Base-by-base conservation (phyloP, 164 flowering plant species). In the Tetracentron sinense region DNA sequence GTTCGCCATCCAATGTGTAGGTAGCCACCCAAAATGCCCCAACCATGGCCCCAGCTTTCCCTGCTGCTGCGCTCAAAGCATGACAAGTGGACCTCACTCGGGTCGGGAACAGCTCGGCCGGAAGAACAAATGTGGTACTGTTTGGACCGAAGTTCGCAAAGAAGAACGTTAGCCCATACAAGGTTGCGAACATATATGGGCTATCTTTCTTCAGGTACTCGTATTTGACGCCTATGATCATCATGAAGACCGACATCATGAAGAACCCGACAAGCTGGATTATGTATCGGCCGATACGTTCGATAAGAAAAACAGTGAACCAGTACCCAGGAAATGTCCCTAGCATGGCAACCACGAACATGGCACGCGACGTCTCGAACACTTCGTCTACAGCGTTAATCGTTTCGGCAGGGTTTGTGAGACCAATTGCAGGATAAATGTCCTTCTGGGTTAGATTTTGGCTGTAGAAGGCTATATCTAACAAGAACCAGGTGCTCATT, bases 131-230 rank as follows among this genome's bases (percentile, higher is more conserved):
- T 0, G 88, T 83, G 1, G 85, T 83, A 59, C 82, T 73, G 62
- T 83, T 81, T 0, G 84, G 88, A 0, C 88, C 84, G 48, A 81
- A 81, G 56, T 83, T 83, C 10, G 84, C 83, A 54, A 81, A 83
- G 68, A 83, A 83, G 66, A 83, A 81, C 0, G 88, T 83, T 16
- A 83, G 58, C 6, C 79, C 84, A 50, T 83, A 83, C 0, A 81
- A 46, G 2, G 58, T 17, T 2, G 75, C 84, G 47, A 83, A 83
- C 21, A 75, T 26, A 55, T 12, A 21, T 0, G 54, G 27, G 35
- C 73, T 54, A 0, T 72, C 42, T 0, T 47, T 14, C 62, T 54
- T 78, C 29, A 83, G 66, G 46, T 78, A 66, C 1, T 78, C 77
- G 16, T 83, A 83, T 38, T 71, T 73, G 57, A 80, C 16, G 0